Base-by-base conservation (phyloP, 108 stramenopile genomes). In the Schizochytrium sp. region DNA sequence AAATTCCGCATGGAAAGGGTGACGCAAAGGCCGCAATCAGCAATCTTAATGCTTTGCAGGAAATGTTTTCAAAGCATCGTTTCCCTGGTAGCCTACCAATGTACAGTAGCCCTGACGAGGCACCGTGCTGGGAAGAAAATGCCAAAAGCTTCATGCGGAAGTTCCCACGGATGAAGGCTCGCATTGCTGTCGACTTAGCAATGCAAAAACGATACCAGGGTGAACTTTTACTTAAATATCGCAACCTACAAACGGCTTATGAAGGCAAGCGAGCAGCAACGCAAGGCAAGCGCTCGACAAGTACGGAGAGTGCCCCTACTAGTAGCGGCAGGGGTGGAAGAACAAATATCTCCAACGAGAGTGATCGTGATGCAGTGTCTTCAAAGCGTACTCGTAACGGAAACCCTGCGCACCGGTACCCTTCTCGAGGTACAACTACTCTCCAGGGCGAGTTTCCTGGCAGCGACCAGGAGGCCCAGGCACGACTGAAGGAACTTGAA, bases 81-180 rank as follows among this genome's bases (percentile, higher is more conserved):
- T 53, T 8, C 40, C 5, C 17, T 50, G 46, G 46, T 53, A 47
- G 49, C 0, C 46, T 83, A 4, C 73, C 73, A 38, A n/a, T 83
- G 44, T 83, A 83, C 73, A 83, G 73, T 50, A 53, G 49, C 17
- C 73, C 73, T 53, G 46, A 47, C 50, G 73, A 83, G 17, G 73
- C 73, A 5, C 73, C 73, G 4, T 83, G 73, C 1, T 83, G 73
- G 73, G 50, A 83, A 12, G 49, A 53, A 12, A 83, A 83, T 1
- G 73, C 50, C 12, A 7, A 53, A 19, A 83, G 49, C 8, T 53
- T 53, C 19, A 28, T 38, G 46, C 73, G 73, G 19, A 53, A 53
- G 73, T 50, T 53, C 53, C 49, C 46, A 28, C 50, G n/a, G 50
- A 17, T 83, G 0, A 83, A 19, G 4, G 73, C 73, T 7, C 73